These are phyloP conservation scores for Nicotiana attenuata DNA, from an alignment of 257 asterid genomes.

Conservation along the genomic window DNA sequence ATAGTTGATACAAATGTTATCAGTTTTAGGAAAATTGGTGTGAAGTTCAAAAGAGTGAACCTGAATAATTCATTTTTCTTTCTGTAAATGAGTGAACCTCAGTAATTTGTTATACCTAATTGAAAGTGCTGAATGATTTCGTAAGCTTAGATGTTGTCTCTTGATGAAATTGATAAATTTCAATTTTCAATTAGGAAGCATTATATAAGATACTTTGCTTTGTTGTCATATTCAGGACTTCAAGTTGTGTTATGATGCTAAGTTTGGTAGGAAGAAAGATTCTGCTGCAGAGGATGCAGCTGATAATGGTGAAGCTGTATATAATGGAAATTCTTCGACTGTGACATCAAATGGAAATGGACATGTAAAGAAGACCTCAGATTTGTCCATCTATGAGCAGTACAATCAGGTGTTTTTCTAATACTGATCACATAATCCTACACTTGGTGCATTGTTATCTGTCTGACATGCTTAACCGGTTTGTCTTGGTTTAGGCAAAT, in stretches of 20 bases:
- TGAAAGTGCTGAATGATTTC: background rate
- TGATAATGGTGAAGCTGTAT: conserved; percentile 26
- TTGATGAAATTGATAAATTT: background rate
- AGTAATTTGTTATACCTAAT: background rate
- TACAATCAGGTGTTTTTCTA: conserved; percentile 50
- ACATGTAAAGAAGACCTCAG: conserved; percentile 45
- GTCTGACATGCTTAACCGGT: conserved; percentile 10
- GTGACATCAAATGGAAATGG: conserved; percentile 37
- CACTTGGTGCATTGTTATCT: conserved; percentile 8
- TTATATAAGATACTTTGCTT: conserved; percentile 19
- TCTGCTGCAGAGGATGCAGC: conserved; percentile 31
- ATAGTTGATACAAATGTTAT: background rate
- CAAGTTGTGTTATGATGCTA: conserved; percentile 74
- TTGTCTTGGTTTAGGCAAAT: conserved; percentile 41
- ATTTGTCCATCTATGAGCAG: conserved; percentile 78
- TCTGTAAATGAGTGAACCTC: background rate
- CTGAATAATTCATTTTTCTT: background rate
- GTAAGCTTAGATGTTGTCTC: background rate
- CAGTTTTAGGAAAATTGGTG: background rate
- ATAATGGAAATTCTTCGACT: conserved; percentile 27
- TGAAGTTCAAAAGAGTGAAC: background rate
- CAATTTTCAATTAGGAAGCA: conserved; percentile 5
- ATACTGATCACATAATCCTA: background rate
- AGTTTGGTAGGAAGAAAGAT: conserved; percentile 88
- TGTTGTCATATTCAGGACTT: conserved; percentile 63